Conservation (phyloP, 192 early-diverging fungal species). For the Coemansia sp. region DNA sequence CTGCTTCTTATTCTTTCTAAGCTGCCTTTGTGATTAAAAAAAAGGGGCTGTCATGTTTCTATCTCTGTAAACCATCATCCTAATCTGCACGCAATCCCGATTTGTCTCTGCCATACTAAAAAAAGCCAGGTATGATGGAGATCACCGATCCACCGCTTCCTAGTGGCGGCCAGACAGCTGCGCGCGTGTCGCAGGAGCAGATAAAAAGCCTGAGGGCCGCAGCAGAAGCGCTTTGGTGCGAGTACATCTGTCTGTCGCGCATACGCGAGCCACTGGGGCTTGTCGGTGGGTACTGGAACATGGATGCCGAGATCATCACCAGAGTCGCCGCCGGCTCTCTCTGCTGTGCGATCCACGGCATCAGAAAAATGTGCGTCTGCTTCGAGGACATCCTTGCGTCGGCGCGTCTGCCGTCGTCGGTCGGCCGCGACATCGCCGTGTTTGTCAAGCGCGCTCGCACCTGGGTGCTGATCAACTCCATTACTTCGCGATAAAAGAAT, state of each 20-base stretch:
- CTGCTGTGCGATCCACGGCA: constrained; percentile 19
- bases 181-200: constrained; percentile 8
- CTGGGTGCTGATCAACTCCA: constrained; percentile 30
- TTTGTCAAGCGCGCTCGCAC: constrained; percentile 20
- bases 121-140: constrained; percentile 6
- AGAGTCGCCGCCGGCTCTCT: constrained; percentile 24
- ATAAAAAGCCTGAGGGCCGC: constrained; percentile 13
- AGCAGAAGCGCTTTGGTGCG: constrained; percentile 6
- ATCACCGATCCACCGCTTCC: background rate
- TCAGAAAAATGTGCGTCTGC: constrained; percentile 20
- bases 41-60: no score
- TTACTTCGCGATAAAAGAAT: constrained; percentile 3
- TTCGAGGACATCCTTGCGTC: constrained; percentile 6
- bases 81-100: no score
- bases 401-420: background rate
- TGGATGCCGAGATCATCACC: constrained; percentile 28
- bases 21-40: no score
- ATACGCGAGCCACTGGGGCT: constrained; percentile 36
- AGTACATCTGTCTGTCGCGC: constrained; percentile 30
- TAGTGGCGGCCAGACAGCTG: background rate
- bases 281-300: constrained; percentile 47
- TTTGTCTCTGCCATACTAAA: background rate
- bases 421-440: constrained; percentile 10
- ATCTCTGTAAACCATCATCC: no score
- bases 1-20: no score